Base-by-base conservation (phyloP, 164 flowering plant species). In the Protea cynaroides region DNA sequence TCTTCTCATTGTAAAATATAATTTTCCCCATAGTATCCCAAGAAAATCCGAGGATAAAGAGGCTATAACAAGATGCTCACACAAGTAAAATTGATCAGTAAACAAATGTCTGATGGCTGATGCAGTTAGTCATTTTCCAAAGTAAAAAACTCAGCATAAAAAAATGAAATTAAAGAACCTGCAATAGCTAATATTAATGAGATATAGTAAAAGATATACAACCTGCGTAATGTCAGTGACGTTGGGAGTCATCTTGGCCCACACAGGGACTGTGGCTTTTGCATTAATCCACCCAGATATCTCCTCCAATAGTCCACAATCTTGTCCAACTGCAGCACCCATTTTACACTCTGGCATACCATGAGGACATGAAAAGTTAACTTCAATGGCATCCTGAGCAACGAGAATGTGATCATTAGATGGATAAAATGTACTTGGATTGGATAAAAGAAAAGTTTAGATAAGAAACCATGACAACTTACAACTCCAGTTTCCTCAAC, bases 231-330 rank as follows among this genome's bases (percentile, higher is more conserved):
- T 95, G 62, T 95, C 97, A 10, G 99, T 95, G 66, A 95, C 80
- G 60, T 95, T 95, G 9, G 99, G 99, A 60, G 99, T 95, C 99
- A 95, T 95, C 85, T 95, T 95, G 46, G 96, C 96, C 99, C 99
- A 95, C 46, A 92, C 97, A n/a, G 99, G 99, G 70, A 95, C 78
- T 18, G 94, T 89, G 51, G 99, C 99, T 78, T 89, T 89, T 14
- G 86, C 96, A 80, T 95, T 95, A 53, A 95, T 78, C 99, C 99
- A 95, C 60, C 84, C 99, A 72, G 96, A 88, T 65, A 89, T 88
- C 78, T 95, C 99, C 72, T 83, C 97, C 79, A 95, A 73, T 66
- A 95, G 71, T 0, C 68, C 86, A 76, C 97, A 92, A 77, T 92
- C 96, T 77, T 92, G 90, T 14, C 99, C 99, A 58, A 95, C 96